Conservation (phyloP, 176 grass and related monocot species). For the Areca catechu region DNA sequence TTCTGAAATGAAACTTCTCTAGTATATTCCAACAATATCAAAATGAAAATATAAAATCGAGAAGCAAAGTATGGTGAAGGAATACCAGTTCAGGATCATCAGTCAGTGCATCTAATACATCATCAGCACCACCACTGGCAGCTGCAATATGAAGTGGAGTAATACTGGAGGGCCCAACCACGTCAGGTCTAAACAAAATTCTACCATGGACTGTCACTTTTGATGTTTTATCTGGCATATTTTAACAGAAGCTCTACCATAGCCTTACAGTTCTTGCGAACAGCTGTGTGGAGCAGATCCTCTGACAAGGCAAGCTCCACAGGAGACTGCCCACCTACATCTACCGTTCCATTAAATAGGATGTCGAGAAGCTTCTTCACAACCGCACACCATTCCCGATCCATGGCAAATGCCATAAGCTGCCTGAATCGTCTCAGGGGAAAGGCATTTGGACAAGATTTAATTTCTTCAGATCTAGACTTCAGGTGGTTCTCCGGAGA, state of each 20-base stretch:
- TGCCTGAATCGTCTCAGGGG: constrained; percentile 31
- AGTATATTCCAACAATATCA: not conserved
- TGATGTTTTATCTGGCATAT: constrained; percentile 18
- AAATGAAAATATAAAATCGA: constrained; percentile 12
- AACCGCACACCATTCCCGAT: constrained; percentile 51
- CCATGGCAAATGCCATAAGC: constrained; percentile 43
- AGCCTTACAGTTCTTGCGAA: constrained; percentile 44
- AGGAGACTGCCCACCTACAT: constrained; percentile 28
- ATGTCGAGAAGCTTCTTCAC: constrained; percentile 51
- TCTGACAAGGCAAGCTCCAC: constrained; percentile 42
- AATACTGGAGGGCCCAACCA: constrained; percentile 30
- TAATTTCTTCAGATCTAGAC: constrained; percentile 20
- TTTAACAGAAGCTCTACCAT: constrained; percentile 49
- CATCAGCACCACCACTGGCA: constrained; percentile 29
- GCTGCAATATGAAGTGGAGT: constrained; percentile 76
- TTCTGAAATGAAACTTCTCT: no score
- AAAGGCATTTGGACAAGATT: constrained; percentile 21
- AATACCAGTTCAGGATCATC: constrained; percentile 64
- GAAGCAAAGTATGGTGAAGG: constrained; percentile 5
- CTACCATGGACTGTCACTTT: not conserved
- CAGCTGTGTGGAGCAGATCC: constrained; percentile 28
- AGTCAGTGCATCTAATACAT: constrained; percentile 65
- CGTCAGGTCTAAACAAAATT: constrained; percentile 56
- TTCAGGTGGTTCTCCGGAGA: constrained; percentile 32
- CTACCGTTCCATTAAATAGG: constrained; percentile 39